Conservation (phyloP, 2,329 filamentous ascomycete species). For the Calonectria honghensis region DNA sequence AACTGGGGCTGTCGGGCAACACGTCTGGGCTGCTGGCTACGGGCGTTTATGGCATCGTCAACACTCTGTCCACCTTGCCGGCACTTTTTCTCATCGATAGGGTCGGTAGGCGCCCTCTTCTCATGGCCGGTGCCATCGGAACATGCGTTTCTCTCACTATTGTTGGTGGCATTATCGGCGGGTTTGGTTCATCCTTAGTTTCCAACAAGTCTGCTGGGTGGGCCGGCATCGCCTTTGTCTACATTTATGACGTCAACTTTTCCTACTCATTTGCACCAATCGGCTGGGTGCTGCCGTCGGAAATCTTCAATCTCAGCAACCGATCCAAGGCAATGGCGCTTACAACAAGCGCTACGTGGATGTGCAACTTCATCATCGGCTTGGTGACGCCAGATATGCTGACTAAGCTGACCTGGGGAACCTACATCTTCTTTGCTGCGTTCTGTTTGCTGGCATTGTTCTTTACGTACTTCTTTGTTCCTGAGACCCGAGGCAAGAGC, state of each 20-base stretch:
- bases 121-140: constrained; percentile 77
- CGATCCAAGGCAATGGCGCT: constrained; percentile 77
- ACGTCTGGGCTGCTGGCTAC: constrained; percentile 71
- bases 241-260: constrained; percentile 78
- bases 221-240: constrained; percentile 79
- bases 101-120: constrained; percentile 76
- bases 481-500: constrained; percentile 74
- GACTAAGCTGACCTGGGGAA: constrained; percentile 69
- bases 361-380: constrained; percentile 62
- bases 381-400: constrained; percentile 69
- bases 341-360: constrained; percentile 69
- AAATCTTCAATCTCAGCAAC: constrained; percentile 76
- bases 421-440: constrained; percentile 77
- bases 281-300: constrained; percentile 79
- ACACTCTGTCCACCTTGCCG: constrained; percentile 66
- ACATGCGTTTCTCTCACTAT: constrained; percentile 77
- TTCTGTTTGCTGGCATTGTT: constrained; percentile 70
- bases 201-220: constrained; percentile 65
- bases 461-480: constrained; percentile 74
- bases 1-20: constrained; percentile 65
- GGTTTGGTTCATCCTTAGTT: constrained; percentile 62
- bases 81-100: constrained; percentile 71
- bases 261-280: constrained; percentile 78
- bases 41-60: constrained; percentile 74
- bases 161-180: constrained; percentile 70